phyloP scores from a whole-genome alignment of 2,329 filamentous ascomycete genomes.

The Colletotrichum sp. region DNA sequence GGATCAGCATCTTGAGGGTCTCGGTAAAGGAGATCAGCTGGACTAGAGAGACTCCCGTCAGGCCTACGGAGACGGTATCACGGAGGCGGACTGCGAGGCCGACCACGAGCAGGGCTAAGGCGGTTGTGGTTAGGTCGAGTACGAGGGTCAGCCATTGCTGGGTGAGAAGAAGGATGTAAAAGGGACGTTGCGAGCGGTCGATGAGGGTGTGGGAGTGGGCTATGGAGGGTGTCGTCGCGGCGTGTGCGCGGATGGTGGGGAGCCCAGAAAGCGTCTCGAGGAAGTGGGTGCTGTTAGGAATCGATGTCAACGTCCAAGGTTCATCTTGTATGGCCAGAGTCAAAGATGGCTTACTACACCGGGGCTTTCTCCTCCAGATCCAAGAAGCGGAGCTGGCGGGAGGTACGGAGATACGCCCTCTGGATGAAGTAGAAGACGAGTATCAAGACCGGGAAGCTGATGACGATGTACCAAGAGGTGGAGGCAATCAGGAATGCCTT shows the following conservation, averaged over 20 bases:
- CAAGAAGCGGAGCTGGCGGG: slow-evolving; percentile 45
- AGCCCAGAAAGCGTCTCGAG: slow-evolving; percentile 54
- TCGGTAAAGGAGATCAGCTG: slow-evolving; percentile 38
- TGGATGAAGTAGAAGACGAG: slow-evolving; percentile 36
- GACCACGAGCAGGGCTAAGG: slow-evolving; percentile 51
- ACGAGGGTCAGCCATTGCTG: slow-evolving; percentile 63
- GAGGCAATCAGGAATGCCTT: slow-evolving; percentile 45
- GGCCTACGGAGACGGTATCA: slow-evolving; percentile 10
- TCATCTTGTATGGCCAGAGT: slow-evolving; percentile 16
- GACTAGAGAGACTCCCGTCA: slow-evolving; percentile 30
- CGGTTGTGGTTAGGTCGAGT: slow-evolving; percentile 53
- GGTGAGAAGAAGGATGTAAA: slow-evolving; percentile 61
- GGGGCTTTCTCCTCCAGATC: slow-evolving; percentile 48
- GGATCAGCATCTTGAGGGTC: slow-evolving; percentile 37
- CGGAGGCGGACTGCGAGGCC: slow-evolving; percentile 42
- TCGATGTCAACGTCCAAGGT: background rate
- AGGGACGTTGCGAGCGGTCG: slow-evolving; percentile 60
- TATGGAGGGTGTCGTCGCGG: slow-evolving; percentile 50
- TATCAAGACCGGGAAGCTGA: slow-evolving; percentile 34
- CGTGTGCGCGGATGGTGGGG: slow-evolving; percentile 58
- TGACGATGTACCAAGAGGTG: slow-evolving; percentile 43
- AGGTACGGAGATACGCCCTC: slow-evolving; percentile 46
- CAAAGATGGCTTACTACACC: slow-evolving; percentile 36
- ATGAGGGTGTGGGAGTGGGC: slow-evolving; percentile 51
- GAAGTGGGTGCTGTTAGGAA: slow-evolving; percentile 33